phyloP scores from a whole-genome alignment of 805 yeast genomes.

The Wickerhamomyces ciferrii region DNA sequence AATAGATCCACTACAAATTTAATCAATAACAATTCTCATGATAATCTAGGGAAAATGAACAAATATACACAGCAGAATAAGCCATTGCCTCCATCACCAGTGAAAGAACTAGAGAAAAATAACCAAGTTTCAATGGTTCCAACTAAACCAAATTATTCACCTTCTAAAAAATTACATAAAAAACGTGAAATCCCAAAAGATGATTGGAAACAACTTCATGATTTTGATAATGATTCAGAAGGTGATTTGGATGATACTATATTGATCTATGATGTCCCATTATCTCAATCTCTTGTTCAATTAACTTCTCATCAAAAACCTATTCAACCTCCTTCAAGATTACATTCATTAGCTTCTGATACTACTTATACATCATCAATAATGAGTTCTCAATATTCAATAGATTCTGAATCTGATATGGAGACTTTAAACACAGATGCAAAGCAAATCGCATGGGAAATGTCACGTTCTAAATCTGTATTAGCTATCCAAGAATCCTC shows the following conservation, averaged over 20 bases:
- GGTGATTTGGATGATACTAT: conserved; percentile 49
- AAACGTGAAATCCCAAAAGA: conserved; percentile 10
- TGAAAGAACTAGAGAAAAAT: too few species aligned
- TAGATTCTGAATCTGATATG: conserved; percentile 10
- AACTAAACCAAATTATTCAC: conserved; percentile 11
- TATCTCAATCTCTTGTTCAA: conserved; percentile 46
- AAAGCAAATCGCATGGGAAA: conserved; percentile 11
- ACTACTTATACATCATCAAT: conserved; percentile 41
- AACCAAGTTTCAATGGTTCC: too few species aligned
- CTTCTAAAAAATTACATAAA: conserved; percentile 14
- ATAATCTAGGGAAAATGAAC: not conserved
- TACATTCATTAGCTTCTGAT: conserved; percentile 28
- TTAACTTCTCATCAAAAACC: conserved; percentile 31
- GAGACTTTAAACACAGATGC: conserved; percentile 10
- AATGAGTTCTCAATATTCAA: conserved; percentile 25
- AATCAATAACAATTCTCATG: conserved; percentile 7
- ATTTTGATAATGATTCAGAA: conserved; percentile 37
- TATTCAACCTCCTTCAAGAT: conserved; percentile 11
- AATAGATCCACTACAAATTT: conserved; percentile 13
- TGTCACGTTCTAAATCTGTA: conserved; percentile 25
- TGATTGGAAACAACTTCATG: conserved; percentile 7
- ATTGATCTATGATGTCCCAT: conserved; percentile 59
- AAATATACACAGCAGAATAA: not conserved
- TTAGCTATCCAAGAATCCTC: conserved; percentile 28
- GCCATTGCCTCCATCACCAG: not conserved